These are phyloP conservation scores for Alternaria viburni DNA, from an alignment of 2,329 filamentous ascomycete genomes.

Conservation along the genomic window DNA sequence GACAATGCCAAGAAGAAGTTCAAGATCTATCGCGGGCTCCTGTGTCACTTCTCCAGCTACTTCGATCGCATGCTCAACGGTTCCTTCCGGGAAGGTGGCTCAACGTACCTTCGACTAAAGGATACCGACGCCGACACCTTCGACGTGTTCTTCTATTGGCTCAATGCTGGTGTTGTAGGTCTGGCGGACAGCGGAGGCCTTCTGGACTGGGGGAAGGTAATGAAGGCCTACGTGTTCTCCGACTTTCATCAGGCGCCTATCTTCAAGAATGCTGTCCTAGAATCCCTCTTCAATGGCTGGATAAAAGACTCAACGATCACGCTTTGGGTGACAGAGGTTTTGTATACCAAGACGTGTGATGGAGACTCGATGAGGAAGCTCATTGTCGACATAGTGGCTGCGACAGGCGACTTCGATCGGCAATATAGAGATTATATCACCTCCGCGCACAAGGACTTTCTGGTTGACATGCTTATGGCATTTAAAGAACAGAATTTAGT, in stretches of 20 bases:
- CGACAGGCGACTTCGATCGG: too few species aligned
- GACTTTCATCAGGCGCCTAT: not conserved
- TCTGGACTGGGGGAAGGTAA: not conserved
- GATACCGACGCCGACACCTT: not conserved
- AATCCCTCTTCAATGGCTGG: too few species aligned
- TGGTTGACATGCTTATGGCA: too few species aligned
- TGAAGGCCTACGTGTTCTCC: not conserved
- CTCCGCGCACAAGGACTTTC: too few species aligned
- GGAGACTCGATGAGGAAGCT: not conserved
- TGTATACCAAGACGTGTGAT: not conserved
- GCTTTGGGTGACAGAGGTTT: too few species aligned
- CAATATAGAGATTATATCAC: too few species aligned
- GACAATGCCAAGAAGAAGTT: not conserved
- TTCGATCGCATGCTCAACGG: not conserved
- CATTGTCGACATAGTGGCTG: rapidly evolving
- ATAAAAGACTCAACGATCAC: too few species aligned
- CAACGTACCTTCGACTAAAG: rapidly evolving
- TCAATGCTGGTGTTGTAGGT: not conserved
- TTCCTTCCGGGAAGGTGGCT: not conserved
- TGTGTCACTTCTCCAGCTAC: not conserved
- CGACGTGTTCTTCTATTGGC: not conserved
- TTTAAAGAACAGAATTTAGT: too few species aligned
- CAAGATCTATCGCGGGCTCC: not conserved
- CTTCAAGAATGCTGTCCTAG: not conserved
- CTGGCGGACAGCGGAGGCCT: too few species aligned